Percentiles rank a stretch among this genome's conserved stretches.
phyloP scores from a whole-genome alignment of 2,329 filamentous ascomycete species.

The Mycosphaerella sp. region DNA sequence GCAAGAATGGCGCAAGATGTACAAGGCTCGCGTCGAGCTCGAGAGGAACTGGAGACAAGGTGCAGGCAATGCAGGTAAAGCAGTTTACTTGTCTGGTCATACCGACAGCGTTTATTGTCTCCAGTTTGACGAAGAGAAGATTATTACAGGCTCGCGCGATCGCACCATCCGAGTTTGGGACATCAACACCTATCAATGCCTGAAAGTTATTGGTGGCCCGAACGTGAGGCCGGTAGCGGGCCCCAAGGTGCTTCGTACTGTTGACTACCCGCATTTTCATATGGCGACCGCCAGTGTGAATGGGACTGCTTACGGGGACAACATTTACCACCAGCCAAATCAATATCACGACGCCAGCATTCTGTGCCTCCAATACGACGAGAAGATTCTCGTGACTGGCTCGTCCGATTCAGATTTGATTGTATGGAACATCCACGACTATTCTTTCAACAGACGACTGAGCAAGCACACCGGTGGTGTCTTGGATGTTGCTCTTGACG shows the following conservation, averaged over 20 bases:
- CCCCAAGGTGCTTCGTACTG: conserved; percentile 40
- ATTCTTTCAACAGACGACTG: conserved; percentile 72
- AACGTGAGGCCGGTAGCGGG: conserved; percentile 49
- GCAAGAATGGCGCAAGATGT: conserved; percentile 83
- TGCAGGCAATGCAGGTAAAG: conserved; percentile 61
- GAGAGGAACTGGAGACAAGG: conserved; percentile 66
- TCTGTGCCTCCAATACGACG: conserved; percentile 89
- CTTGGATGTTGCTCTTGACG: conserved; percentile 87
- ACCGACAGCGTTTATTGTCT: conserved; percentile 95
- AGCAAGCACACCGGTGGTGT: conserved; percentile 78
- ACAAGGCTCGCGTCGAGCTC: conserved; percentile 67
- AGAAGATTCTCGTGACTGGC: conserved; percentile 86
- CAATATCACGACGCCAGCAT: conserved; percentile 85
- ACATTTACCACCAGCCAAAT: conserved; percentile 42
- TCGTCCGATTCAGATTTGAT: conserved; percentile 91
- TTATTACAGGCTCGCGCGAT: conserved; percentile 93
- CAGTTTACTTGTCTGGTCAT: conserved; percentile 88
- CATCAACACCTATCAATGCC: conserved; percentile 78
- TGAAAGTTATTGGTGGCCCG: conserved; percentile 75
- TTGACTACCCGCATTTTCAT: conserved; percentile 37
- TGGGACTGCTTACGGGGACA: conserved; percentile 41
- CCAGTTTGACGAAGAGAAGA: conserved; percentile 97
- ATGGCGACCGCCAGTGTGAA: conserved; percentile 41
- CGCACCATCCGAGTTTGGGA: conserved; percentile 96
- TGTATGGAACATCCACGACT: conserved; percentile 78